Evolutionary conservation across 129 eudicot genomes (phyloP).

Genomic region (Ambrosia artemisiifolia): DNA sequence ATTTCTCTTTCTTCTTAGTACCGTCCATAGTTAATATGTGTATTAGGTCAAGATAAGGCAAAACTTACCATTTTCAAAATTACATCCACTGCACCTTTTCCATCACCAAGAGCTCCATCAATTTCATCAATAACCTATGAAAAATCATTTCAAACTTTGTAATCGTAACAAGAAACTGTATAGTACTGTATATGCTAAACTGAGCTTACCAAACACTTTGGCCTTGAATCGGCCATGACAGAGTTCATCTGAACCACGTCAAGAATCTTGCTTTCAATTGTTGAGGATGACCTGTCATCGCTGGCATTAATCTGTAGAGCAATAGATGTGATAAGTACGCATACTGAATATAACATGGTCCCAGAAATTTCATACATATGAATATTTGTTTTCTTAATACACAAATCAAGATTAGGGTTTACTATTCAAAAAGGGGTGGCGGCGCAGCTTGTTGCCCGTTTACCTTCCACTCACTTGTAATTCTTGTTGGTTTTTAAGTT

Average conservation of each 20-base stretch:
- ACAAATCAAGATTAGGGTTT: not conserved
- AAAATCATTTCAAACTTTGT: not conserved
- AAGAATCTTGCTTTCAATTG: constrained; percentile 78
- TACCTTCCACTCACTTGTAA: too few relatives aligned
- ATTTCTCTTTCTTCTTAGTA: not conserved
- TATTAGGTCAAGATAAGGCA: not conserved
- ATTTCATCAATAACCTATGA: constrained; percentile 90
- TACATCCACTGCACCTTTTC: constrained; percentile 94
- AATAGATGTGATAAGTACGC: constrained; percentile 4
- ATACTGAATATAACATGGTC: not conserved
- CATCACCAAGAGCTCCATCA: constrained; percentile 99
- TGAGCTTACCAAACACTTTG: constrained; percentile 86
- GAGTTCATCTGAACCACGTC: constrained; percentile 98
- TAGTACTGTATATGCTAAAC: constrained; percentile 1
- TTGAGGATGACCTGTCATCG: constrained; percentile 84
- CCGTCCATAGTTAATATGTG: not conserved
- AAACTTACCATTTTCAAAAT: constrained; percentile 75
- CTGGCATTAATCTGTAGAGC: constrained; percentile 84
- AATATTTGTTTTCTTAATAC: not conserved
- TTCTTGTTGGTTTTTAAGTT: too few relatives aligned
- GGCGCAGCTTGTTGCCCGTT: too few relatives aligned
- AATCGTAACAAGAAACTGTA: not conserved
- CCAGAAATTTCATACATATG: not conserved
- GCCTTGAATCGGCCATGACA: constrained; percentile 83
- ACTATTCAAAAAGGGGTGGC: too few relatives aligned